Evolutionary conservation across 352 stramenopile genomes (phyloP), one percentile per base, ranked within the genome.

Genomic region (Phytopythium helicoides): DNA sequence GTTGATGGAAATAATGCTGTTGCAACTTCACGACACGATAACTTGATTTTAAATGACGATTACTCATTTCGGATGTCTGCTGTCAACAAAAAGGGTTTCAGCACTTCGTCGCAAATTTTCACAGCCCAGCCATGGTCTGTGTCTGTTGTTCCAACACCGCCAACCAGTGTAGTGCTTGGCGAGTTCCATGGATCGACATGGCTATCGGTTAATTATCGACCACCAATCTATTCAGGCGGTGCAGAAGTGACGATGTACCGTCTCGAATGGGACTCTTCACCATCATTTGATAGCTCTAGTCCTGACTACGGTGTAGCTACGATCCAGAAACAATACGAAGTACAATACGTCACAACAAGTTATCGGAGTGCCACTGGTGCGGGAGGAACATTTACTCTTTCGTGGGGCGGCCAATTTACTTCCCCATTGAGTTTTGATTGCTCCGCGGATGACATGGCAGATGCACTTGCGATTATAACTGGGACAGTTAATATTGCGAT

Each of bases 241-340:
- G 74, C 87, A 0, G 55, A 65, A 11, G 81, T 98, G 38, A 96
- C 85, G 3, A 94, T 95, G 68, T 98, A 98, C 51, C 75, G 83
- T 35, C 75, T 98, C 14, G 91, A 98, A 66, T 96, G 92, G 68
- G 92, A 97, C 50, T 92, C 83, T 0, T 88, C 78, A 0, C 60
- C 72, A 5, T 73, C 60, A 3, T 98, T 98, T 52, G 76, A 92
- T 36, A 88, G 86, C 39, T 77, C 69, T 0, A 95, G 86, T 40
- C 57, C 59, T 7, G 73, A 90, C 46, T 98, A 97, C 48, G 86
- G 80, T 0, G 79, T 86, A 12, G 73, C 76, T 4, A 96, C 78
- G 31, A 86, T 98, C 14, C 72, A 94, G 57, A 89, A 97, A 51
- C 67, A 71, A 9, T 81, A 80, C 22, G 95, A 98, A 71, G 87